Evolutionary conservation across 208 protist genomes (phyloP).

Genomic region (Leishmania turanica): DNA sequence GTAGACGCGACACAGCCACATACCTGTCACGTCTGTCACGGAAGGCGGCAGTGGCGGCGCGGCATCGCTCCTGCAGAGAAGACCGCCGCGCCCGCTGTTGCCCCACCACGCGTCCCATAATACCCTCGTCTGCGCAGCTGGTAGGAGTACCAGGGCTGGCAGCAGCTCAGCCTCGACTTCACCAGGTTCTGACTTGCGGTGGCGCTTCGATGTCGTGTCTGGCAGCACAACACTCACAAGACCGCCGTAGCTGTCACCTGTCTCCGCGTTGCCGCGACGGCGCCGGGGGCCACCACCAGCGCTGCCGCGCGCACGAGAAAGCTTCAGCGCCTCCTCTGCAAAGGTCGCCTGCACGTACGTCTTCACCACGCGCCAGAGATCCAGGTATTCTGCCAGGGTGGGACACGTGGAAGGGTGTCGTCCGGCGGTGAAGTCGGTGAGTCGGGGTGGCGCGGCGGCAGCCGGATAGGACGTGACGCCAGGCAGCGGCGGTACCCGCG

Average conservation of each 20-base stretch:
- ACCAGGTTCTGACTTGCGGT: not conserved
- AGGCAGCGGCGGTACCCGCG: not conserved
- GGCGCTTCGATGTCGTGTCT: not conserved
- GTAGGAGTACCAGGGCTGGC: constrained; percentile 17
- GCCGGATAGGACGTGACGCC: not conserved
- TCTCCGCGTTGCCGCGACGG: not conserved
- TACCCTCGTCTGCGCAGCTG: constrained; percentile 11
- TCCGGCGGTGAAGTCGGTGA: constrained; percentile 23
- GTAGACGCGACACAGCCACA: constrained; percentile 22
- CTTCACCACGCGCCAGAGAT: constrained; percentile 33
- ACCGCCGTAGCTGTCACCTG: constrained; percentile 6
- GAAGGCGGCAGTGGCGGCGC: constrained; percentile 3
- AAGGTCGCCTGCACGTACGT: constrained; percentile 27
- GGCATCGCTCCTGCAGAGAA: not conserved
- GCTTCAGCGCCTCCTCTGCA: constrained; percentile 15
- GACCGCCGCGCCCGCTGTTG: not conserved
- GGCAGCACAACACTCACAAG: constrained; percentile 26
- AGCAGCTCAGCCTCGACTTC: constrained; percentile 31
- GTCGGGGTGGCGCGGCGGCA: constrained; percentile 6
- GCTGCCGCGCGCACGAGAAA: not conserved
- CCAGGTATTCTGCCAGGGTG: constrained; percentile 26
- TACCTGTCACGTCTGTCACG: constrained; percentile 18
- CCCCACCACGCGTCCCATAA: constrained; percentile 33
- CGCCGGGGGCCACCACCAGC: not conserved
- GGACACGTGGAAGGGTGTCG: constrained; percentile 5